These are phyloP conservation scores for Debaryomyces sp. DNA, from an alignment of 1,139 yeast species.

Conservation along the genomic window DNA sequence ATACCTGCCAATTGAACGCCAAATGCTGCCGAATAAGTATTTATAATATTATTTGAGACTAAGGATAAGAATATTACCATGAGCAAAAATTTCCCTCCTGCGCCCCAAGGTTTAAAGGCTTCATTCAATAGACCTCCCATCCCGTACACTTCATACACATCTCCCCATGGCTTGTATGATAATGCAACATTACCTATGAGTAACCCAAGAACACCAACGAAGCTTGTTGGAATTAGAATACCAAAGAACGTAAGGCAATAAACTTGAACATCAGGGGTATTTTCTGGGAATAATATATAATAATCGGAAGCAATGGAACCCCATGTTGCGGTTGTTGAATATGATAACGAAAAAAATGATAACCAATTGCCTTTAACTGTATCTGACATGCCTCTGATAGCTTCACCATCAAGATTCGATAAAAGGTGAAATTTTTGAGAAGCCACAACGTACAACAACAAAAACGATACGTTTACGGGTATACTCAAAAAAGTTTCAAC, in stretches of 20 bases:
- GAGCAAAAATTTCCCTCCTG: conserved; percentile 76
- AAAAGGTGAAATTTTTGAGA: conserved; percentile 53
- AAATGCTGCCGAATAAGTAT: conserved; percentile 84
- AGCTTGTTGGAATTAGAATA: conserved; percentile 70
- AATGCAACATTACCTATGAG: conserved; percentile 73
- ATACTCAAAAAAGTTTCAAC: conserved; percentile 71
- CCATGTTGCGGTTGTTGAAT: conserved; percentile 89
- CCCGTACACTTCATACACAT: conserved; percentile 60
- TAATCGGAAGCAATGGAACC: conserved; percentile 87
- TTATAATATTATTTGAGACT: conserved; percentile 78
- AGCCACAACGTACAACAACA: conserved; percentile 69
- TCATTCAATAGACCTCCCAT: conserved; percentile 77
- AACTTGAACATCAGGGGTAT: conserved; percentile 58
- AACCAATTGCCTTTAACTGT: conserved; percentile 65
- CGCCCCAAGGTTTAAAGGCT: conserved; percentile 76
- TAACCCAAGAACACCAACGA: conserved; percentile 76
- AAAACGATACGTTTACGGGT: conserved; percentile 70
- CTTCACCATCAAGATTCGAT: conserved; percentile 41
- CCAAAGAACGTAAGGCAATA: conserved; percentile 69
- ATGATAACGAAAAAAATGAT: conserved; percentile 71
- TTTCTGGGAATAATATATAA: conserved; percentile 79
- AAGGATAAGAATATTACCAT: conserved; percentile 71
- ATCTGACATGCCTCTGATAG: conserved; percentile 29
- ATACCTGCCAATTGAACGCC: conserved; percentile 73
- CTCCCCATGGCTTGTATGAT: conserved; percentile 60